phyloP scores from a whole-genome alignment of 208 protist species.

The Wallacemonas collosoma region DNA sequence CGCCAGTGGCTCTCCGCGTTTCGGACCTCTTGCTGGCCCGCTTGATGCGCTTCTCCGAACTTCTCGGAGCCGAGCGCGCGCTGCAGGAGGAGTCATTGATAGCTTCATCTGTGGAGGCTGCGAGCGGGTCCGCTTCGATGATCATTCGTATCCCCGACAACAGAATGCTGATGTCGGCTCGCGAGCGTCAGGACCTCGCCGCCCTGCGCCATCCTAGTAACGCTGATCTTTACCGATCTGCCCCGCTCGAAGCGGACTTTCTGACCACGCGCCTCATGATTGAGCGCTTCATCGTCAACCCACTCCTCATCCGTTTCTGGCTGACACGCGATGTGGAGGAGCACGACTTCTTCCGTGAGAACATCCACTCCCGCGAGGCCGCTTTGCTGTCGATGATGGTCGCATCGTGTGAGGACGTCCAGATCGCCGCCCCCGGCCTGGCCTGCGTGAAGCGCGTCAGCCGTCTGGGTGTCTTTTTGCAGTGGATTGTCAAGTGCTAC shows the following conservation, averaged over 20 bases:
- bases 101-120: not conserved
- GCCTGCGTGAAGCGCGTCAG: conserved; percentile 55
- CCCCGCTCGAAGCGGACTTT: conserved; percentile 57
- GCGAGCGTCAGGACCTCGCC: conserved; percentile 17
- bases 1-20: conserved; percentile 73
- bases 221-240: conserved; percentile 43
- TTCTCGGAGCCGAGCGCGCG: not conserved
- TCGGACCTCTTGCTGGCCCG: conserved; percentile 80
- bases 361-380: conserved; percentile 63
- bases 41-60: conserved; percentile 43
- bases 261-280: conserved; percentile 70
- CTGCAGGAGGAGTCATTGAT: not conserved
- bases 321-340: conserved; percentile 71
- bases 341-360: conserved; percentile 83
- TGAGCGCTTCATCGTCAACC: conserved; percentile 89
- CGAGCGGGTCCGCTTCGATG: not conserved
- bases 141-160: not conserved
- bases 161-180: not conserved
- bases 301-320: conserved; percentile 82
- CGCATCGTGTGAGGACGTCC: conserved; percentile 79
- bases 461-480: conserved; percentile 57
- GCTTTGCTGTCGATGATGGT: conserved; percentile 86
- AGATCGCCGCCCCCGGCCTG: conserved; percentile 69
- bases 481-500: conserved; percentile 82
- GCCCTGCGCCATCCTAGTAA: conserved; percentile 39